A percentile compares a stretch with the other conserved stretches of the same genome.
These are phyloP conservation scores for Aspergillus incahuasiensis DNA, from an alignment of 495 filamentous ascomycete species.

Conservation along the genomic window DNA sequence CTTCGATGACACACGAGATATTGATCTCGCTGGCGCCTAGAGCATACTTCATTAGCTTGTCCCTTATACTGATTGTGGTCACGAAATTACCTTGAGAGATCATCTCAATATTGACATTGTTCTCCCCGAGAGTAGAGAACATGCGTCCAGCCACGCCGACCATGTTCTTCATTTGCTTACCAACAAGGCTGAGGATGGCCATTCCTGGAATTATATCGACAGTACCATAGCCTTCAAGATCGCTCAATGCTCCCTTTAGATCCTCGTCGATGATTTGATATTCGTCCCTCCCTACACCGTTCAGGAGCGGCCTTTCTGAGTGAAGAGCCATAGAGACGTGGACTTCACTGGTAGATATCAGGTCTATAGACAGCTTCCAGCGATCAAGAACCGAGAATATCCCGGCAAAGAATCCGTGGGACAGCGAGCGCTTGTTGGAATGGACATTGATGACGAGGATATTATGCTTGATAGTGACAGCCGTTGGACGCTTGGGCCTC, in stretches of 20 bases:
- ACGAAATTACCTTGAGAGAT: slow-evolving; percentile 96
- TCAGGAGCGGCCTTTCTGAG: slow-evolving; percentile 50
- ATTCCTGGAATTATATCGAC: slow-evolving; percentile 83
- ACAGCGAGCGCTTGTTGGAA: slow-evolving; percentile 81
- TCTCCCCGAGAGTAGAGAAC: slow-evolving; percentile 84
- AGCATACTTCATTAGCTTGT: slow-evolving; percentile 17
- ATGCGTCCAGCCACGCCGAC: slow-evolving; percentile 83
- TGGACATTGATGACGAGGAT: slow-evolving; percentile 93
- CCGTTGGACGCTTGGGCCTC: slow-evolving; percentile 71
- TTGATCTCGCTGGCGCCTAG: slow-evolving; percentile 96
- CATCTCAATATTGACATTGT: slow-evolving; percentile 93
- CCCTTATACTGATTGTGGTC: no score
- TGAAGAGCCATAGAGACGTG: slow-evolving; percentile 96
- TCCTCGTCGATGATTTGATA: slow-evolving; percentile 60
- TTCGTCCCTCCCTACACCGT: slow-evolving; percentile 55
- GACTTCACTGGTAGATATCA: slow-evolving; percentile 91
- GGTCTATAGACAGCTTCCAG: slow-evolving; percentile 76
- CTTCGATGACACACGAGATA: slow-evolving; percentile 94
- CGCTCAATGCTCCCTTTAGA: slow-evolving; percentile 61
- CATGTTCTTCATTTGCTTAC: slow-evolving; percentile 93
- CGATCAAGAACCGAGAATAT: slow-evolving; percentile 84
- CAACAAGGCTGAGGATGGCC: slow-evolving; percentile 88
- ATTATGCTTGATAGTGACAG: slow-evolving; percentile 91
- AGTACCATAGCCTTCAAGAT: slow-evolving; percentile 71
- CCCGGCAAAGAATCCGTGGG: slow-evolving; percentile 86